Base-by-base conservation (phyloP, 305 asterid species). In the Fraxinus sp. region DNA sequence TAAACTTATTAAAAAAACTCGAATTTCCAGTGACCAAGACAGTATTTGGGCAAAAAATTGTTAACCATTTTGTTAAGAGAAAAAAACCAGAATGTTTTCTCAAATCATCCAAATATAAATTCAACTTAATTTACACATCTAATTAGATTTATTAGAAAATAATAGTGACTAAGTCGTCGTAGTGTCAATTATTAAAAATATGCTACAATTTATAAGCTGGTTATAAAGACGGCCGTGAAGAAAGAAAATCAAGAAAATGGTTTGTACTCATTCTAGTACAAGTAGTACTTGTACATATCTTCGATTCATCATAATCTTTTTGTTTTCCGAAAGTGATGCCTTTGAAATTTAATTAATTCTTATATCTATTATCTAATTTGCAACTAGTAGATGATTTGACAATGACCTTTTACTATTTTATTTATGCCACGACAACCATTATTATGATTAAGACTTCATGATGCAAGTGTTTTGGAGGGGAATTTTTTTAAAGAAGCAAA, bases 371-470 rank as follows among this genome's bases (percentile, higher is more conserved):
- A 13, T 46, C 8, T n/a, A 52, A 10, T 49, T 28, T 80, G 32
- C 41, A 39, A 66, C 16, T 32, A 52, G 55, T 77, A 72, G 75
- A 77, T 13, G 35, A 55, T 43, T 35, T 66, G 49, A 75, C 74
- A 1, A 75, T 78, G 82, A 78, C 82, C 70, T 81, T 80, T 77
- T 74, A 72, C 20, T 7, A 28, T 22, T 55, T 78, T 28, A 41
- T 55, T 62, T 49, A 62, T 28, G 30, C 77, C 57, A 13, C 1
- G 5, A 46, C 32, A 46, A 66, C 33, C 49, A 14, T 41, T 75
- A 36, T 57, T 33, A 52, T 77, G 77, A 86, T 83, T 78, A 80
- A 30, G 89, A 83, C 83, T 46, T 41, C 83, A 80, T 83, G 86
- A 79, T 18, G 82, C 52, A 66, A 33, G 81, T 70, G 32, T 39